phyloP scores from a whole-genome alignment of 148 eudicot species.

The Camellia japonica region DNA sequence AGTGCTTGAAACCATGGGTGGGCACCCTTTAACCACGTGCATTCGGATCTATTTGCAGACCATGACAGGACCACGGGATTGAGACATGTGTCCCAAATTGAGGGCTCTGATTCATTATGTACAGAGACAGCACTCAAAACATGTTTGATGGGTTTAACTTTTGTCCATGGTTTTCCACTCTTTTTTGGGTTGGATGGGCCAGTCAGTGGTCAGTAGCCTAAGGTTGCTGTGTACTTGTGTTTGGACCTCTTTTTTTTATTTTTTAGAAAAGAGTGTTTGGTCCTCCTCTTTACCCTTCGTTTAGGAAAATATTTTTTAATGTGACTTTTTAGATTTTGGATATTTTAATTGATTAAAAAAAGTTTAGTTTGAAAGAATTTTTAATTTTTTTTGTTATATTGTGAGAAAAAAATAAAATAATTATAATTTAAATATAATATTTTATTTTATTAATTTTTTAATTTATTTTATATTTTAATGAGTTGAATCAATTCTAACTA shows the following conservation, averaged over 20 bases:
- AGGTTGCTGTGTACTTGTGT: not conserved
- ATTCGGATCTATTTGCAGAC: constrained; percentile 4
- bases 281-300: not conserved
- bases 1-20: constrained; percentile 21
- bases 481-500: too few species aligned
- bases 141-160: constrained; percentile 1
- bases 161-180: constrained; percentile 3
- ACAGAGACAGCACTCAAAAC: constrained; percentile 1
- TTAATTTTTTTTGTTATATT: too few species aligned
- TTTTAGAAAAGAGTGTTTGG: not conserved
- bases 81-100: constrained; percentile 6
- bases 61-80: constrained; percentile 4
- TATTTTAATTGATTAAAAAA: too few species aligned
- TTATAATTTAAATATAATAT: too few species aligned
- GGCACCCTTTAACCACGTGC: not conserved
- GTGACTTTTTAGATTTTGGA: too few species aligned
- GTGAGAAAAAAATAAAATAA: too few species aligned
- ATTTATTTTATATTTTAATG: too few species aligned
- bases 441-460: too few species aligned
- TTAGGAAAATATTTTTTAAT: not conserved
- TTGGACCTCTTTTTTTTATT: not conserved
- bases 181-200: not conserved
- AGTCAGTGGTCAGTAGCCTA: not conserved
- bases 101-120: constrained; percentile 2
- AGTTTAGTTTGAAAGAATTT: too few species aligned